Evolutionary conservation across 768 basidiomycete species (phyloP).

Genomic region (Tylopilus cervinicoccineus): DNA sequence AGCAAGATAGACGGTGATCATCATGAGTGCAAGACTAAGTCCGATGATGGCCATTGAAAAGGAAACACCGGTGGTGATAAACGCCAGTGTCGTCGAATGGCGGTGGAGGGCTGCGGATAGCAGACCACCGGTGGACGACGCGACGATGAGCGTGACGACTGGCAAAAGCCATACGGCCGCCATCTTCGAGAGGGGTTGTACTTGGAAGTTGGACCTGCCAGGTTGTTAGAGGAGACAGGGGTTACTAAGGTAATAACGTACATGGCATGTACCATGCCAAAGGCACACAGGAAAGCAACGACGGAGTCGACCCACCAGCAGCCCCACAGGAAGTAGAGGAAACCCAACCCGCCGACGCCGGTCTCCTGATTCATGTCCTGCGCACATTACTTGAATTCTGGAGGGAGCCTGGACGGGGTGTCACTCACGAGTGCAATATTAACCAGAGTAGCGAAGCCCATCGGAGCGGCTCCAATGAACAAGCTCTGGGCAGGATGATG

Average conservation of each 20-base stretch:
- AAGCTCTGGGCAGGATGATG: slow-evolving; percentile 43
- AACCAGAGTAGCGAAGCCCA: slow-evolving; percentile 44
- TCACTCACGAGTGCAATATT: slow-evolving; percentile 35
- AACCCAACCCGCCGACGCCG: slow-evolving; percentile 33
- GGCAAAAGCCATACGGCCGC: slow-evolving; percentile 49
- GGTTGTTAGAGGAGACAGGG: neutral
- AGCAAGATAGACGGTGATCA: slow-evolving; percentile 45
- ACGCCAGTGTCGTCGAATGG: slow-evolving; percentile 35
- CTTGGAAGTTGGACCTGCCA: slow-evolving; percentile 42
- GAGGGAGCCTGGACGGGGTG: neutral
- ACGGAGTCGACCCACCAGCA: slow-evolving; percentile 50
- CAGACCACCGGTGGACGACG: slow-evolving; percentile 47
- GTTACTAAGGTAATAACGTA: slow-evolving; percentile 10
- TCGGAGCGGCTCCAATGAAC: slow-evolving; percentile 42
- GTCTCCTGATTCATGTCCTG: slow-evolving; percentile 34
- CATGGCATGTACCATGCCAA: slow-evolving; percentile 51
- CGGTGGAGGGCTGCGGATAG: slow-evolving; percentile 37
- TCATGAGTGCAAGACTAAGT: slow-evolving; percentile 44
- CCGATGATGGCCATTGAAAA: slow-evolving; percentile 44
- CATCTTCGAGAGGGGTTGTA: slow-evolving; percentile 38
- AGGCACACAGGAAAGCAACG: slow-evolving; percentile 39
- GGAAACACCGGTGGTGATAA: slow-evolving; percentile 41
- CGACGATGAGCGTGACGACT: slow-evolving; percentile 50
- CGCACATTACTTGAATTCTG: neutral
- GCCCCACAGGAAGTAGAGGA: slow-evolving; percentile 43